These are phyloP conservation scores for Carnegiea gigantea DNA, from an alignment of 179 eudicot species.

Conservation along the genomic window DNA sequence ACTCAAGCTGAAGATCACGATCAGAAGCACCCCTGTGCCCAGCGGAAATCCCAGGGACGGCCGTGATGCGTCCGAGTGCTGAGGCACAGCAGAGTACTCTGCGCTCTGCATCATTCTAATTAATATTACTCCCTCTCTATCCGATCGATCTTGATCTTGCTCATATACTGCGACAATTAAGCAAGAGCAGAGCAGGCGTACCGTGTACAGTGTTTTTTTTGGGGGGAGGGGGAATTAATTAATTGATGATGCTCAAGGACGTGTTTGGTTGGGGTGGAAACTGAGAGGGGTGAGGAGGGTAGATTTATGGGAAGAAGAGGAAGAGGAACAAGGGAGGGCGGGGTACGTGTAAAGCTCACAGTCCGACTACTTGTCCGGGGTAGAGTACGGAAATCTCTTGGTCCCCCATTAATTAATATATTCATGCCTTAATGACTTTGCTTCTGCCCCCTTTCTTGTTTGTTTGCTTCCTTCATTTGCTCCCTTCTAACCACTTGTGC, in stretches of 20 bases:
- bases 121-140: not conserved
- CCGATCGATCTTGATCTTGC: not conserved
- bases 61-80: constrained; percentile 42
- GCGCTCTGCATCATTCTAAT: constrained; percentile 19
- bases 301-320: not conserved
- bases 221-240: no score
- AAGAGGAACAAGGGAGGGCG: not conserved
- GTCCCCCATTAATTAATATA: no score
- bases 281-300: not conserved
- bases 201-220: no score
- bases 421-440: no score
- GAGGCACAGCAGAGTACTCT: constrained; percentile 22
- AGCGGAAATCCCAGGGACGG: constrained; percentile 88
- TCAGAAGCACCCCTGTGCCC: constrained; percentile 65
- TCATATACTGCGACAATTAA: not conserved
- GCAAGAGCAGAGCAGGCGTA: no score
- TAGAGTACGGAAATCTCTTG: not conserved
- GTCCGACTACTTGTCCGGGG: constrained; percentile 8
- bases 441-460: not conserved
- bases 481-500: not conserved
- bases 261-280: not conserved
- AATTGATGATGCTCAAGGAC: not conserved
- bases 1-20: constrained; percentile 73
- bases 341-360: constrained; percentile 11
- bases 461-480: not conserved